A percentile compares a stretch with the other conserved stretches of the same genome.
These are phyloP conservation scores for Backusella mclennaniae DNA, from an alignment of 192 early-diverging fungal genomes.

Conservation along the genomic window DNA sequence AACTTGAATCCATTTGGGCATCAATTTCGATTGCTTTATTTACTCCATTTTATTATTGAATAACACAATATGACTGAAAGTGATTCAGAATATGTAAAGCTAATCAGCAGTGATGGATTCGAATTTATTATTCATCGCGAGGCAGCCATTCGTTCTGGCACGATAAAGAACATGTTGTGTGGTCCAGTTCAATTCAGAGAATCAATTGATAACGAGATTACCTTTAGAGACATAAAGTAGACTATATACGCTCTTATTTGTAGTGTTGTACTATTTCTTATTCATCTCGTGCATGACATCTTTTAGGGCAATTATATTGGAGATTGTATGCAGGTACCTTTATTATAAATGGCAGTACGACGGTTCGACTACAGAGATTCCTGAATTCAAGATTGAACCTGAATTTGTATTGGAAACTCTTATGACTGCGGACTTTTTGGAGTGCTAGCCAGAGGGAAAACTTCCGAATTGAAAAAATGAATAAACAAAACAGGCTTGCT, in stretches of 20 bases:
- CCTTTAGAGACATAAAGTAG: conserved; percentile 92
- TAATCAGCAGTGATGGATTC: conserved; percentile 89
- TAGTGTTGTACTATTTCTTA: not conserved
- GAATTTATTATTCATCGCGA: conserved; percentile 84
- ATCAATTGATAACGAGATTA: conserved; percentile 81
- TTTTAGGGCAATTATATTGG: conserved; percentile 80
- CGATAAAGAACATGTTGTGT: conserved; percentile 94
- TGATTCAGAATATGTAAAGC: conserved; percentile 60
- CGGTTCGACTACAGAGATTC: conserved; percentile 69
- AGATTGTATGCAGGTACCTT: conserved; percentile 93
- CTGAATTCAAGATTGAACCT: conserved; percentile 90
- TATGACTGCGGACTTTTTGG: conserved; percentile 95
- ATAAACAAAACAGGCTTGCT: too few species aligned
- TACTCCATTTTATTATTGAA: not conserved
- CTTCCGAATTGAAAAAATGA: not conserved
- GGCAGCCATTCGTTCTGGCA: conserved; percentile 89
- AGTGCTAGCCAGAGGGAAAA: conserved; percentile 57
- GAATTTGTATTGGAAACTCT: conserved; percentile 88
- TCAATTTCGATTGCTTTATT: not conserved
- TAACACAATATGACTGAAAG: conserved; percentile 5
- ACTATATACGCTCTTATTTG: not conserved
- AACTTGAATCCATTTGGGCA: too few species aligned
- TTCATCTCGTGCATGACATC: not conserved
- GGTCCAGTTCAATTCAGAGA: conserved; percentile 91
- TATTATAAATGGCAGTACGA: conserved; percentile 79